Evolutionary conservation across 805 yeast genomes (phyloP).

Genomic region (Sugiyamaella qingdaonensis): DNA sequence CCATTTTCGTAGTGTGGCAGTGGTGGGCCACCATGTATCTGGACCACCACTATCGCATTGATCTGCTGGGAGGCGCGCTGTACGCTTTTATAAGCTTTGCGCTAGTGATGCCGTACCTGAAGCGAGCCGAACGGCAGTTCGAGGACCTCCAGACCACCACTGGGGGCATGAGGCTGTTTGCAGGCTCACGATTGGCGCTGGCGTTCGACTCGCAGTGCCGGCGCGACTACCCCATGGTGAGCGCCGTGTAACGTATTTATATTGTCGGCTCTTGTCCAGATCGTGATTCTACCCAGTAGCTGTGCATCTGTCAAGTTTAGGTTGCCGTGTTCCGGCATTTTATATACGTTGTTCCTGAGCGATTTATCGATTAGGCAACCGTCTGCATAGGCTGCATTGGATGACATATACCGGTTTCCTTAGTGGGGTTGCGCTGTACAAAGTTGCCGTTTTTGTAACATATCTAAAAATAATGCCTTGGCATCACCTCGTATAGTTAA

Average conservation of each 20-base stretch:
- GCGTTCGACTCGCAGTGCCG: slow-evolving; percentile 48
- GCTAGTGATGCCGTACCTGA: slow-evolving; percentile 36
- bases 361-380: too few relatives aligned
- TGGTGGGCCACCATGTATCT: slow-evolving; percentile 76
- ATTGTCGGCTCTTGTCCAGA: not conserved
- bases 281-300: too few relatives aligned
- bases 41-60: slow-evolving; percentile 69
- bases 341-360: too few relatives aligned
- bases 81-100: slow-evolving; percentile 48
- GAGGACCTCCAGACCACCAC: slow-evolving; percentile 20
- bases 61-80: slow-evolving; percentile 50
- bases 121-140: slow-evolving; percentile 36
- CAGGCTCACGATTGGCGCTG: slow-evolving; percentile 43
- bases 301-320: too few relatives aligned
- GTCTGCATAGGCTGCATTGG: too few relatives aligned
- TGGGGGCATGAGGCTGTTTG: slow-evolving; percentile 61
- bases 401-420: too few relatives aligned
- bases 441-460: too few relatives aligned
- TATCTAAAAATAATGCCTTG: too few relatives aligned
- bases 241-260: not conserved
- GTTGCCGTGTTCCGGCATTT: too few relatives aligned
- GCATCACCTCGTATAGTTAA: too few relatives aligned
- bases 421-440: too few relatives aligned
- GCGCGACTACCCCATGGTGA: not conserved
- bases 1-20: slow-evolving; percentile 48